Conservation (phyloP, 148 eudicot species). For the Tetragonia tetragonoides region DNA sequence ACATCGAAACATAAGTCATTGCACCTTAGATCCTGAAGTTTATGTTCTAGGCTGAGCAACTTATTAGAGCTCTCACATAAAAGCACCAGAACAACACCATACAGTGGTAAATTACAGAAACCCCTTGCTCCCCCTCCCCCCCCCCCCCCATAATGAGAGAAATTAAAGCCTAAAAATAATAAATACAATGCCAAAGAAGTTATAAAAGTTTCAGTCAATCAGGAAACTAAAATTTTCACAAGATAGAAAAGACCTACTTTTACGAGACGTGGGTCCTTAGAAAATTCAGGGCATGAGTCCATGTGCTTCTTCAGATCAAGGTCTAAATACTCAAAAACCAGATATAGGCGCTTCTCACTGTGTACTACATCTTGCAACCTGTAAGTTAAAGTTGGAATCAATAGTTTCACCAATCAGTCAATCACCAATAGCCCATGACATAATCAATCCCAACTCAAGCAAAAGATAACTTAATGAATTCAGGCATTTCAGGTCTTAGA, state of each 20-base stretch:
- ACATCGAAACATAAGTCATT: slow-evolving; percentile 1
- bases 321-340: slow-evolving; percentile 97
- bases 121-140: no score
- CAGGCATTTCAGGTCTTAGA: not conserved
- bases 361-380: slow-evolving; percentile 98
- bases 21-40: not conserved
- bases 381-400: slow-evolving; percentile 22
- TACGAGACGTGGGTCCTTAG: slow-evolving; percentile 72
- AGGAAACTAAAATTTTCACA: slow-evolving; percentile 7
- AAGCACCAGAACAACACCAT: no score
- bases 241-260: slow-evolving; percentile 52
- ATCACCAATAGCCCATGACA: slow-evolving; percentile 2
- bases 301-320: slow-evolving; percentile 95
- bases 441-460: not conserved
- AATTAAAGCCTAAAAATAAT: not conserved
- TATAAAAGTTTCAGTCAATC: not conserved
- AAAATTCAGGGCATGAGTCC: slow-evolving; percentile 90
- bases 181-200: not conserved
- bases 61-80: not conserved
- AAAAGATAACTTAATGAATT: not conserved
- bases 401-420: not conserved
- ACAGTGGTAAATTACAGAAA: not conserved
- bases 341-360: slow-evolving; percentile 87
- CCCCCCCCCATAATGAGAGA: no score
- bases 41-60: not conserved